phyloP scores from a whole-genome alignment of 2,329 filamentous ascomycete genomes.

The Aureobasidium melanogenum region DNA sequence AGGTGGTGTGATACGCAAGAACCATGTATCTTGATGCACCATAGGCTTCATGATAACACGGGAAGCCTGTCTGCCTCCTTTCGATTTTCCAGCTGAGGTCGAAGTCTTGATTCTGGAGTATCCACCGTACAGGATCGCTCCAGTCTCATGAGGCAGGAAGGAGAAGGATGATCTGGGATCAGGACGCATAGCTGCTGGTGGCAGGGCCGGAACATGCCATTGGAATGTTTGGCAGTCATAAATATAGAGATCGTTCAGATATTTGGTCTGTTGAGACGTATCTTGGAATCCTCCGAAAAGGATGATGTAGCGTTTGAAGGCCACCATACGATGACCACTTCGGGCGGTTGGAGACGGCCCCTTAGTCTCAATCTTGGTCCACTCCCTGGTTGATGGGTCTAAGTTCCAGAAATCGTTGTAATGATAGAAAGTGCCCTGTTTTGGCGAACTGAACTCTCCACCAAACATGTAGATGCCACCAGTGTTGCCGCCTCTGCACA shows the following conservation, averaged over 20 bases:
- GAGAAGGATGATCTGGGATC: constrained; percentile 89
- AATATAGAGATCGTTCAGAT: constrained; percentile 87
- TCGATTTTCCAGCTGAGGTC: constrained; percentile 48
- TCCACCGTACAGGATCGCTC: constrained; percentile 83
- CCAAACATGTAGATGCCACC: constrained; percentile 87
- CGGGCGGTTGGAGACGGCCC: constrained; percentile 74
- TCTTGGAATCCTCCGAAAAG: constrained; percentile 97
- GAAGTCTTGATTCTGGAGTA: constrained; percentile 84
- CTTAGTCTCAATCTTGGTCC: constrained; percentile 77
- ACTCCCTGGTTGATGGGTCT: constrained; percentile 76
- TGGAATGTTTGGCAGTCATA: constrained; percentile 83
- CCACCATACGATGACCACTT: constrained; percentile 82
- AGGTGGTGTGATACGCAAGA: constrained; percentile 70
- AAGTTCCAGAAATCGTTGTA: constrained; percentile 98
- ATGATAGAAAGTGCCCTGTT: constrained; percentile 97
- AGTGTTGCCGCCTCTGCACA: constrained; percentile 81
- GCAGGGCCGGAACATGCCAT: constrained; percentile 71
- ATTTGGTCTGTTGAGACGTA: constrained; percentile 89
- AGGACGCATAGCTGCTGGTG: constrained; percentile 74
- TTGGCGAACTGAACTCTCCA: constrained; percentile 91
- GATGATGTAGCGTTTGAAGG: constrained; percentile 93
- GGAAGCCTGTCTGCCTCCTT: constrained; percentile 51
- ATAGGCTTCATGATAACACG: constrained; percentile 74
- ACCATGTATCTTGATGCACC: constrained; percentile 93
- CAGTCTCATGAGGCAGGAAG: constrained; percentile 79